A percentile compares a stretch with the other conserved stretches of the same genome.
Evolutionary conservation across 1,284 basidiomycete species (phyloP).

Genomic region (Moesziomyces sp.): DNA sequence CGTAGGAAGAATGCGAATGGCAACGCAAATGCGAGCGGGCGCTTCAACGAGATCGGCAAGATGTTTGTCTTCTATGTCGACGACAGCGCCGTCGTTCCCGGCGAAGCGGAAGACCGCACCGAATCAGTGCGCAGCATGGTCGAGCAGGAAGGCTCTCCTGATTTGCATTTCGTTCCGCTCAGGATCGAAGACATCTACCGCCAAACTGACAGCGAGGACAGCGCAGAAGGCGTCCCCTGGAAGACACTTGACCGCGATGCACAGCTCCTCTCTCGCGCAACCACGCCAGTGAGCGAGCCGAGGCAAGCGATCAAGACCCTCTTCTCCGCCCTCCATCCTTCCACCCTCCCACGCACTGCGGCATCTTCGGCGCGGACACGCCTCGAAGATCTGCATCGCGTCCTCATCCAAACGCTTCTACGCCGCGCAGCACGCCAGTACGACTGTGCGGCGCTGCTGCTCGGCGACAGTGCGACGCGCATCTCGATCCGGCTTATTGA

Average conservation of each 20-base stretch:
- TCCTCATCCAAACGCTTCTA: constrained; percentile 47
- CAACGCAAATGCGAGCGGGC: constrained; percentile 18
- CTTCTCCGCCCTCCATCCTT: constrained; percentile 36
- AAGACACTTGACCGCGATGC: constrained; percentile 4
- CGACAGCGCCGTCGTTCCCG: constrained; percentile 34
- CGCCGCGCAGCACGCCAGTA: constrained; percentile 31
- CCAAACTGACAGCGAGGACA: background rate
- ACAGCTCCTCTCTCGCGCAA: constrained; percentile 13
- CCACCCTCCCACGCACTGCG: constrained; percentile 37
- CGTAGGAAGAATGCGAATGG: background rate
- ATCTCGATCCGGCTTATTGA: constrained; percentile 58
- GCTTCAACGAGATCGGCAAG: constrained; percentile 50
- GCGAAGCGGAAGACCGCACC: constrained; percentile 22
- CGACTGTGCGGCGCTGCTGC: constrained; percentile 50
- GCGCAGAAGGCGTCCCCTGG: constrained; percentile 8
- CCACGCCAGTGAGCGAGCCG: constrained; percentile 3
- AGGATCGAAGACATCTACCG: constrained; percentile 47
- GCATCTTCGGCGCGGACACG: constrained; percentile 53
- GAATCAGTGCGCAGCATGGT: constrained; percentile 36
- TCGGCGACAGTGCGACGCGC: constrained; percentile 50
- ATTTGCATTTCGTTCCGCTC: constrained; percentile 43
- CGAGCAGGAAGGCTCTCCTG: constrained; percentile 33
- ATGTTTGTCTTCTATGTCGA: constrained; percentile 60
- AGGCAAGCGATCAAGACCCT: constrained; percentile 31
- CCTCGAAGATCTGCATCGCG: constrained; percentile 54